These are phyloP conservation scores for Effrenium voratum DNA, from an alignment of 73 alveolate species.

Conservation along the genomic window DNA sequence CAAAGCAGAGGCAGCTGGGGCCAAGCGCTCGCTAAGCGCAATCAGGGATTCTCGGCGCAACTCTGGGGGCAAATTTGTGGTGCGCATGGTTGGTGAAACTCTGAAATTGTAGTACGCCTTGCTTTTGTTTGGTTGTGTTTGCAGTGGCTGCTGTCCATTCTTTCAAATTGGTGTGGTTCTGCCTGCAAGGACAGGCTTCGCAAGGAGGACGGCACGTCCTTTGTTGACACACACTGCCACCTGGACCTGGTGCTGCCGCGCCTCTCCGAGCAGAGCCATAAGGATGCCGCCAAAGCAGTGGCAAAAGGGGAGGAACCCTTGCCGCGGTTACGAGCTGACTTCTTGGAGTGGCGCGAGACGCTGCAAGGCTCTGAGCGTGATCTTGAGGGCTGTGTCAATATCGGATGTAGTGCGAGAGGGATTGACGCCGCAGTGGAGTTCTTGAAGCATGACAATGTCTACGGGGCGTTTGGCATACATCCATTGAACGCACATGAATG, in stretches of 20 bases:
- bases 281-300: constrained; percentile 35
- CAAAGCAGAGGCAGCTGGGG: too few relatives aligned
- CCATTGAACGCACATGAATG: constrained; percentile 22
- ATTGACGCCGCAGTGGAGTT: constrained; percentile 32
- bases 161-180: neutral
- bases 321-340: constrained; percentile 35
- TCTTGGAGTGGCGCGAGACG: constrained; percentile 58
- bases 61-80: too few relatives aligned
- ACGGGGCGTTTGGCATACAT: constrained; percentile 73
- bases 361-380: constrained; percentile 39
- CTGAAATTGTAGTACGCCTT: too few relatives aligned
- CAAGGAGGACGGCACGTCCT: too few relatives aligned
- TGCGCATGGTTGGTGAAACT: too few relatives aligned
- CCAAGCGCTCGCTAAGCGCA: too few relatives aligned
- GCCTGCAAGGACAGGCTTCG: too few relatives aligned
- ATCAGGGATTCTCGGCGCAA: too few relatives aligned
- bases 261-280: constrained; percentile 60
- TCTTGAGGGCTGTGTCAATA: constrained; percentile 58
- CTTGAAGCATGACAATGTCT: constrained; percentile 30
- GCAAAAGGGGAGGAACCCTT: constrained; percentile 51
- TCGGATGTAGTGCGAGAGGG: constrained; percentile 12
- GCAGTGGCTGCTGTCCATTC: neutral
- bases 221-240: constrained; percentile 90
- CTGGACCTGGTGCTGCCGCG: constrained; percentile 69
- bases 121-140: too few relatives aligned